Evolutionary conservation across 2,329 filamentous ascomycete genomes (phyloP).

Genomic region (Zalaria sp.): DNA sequence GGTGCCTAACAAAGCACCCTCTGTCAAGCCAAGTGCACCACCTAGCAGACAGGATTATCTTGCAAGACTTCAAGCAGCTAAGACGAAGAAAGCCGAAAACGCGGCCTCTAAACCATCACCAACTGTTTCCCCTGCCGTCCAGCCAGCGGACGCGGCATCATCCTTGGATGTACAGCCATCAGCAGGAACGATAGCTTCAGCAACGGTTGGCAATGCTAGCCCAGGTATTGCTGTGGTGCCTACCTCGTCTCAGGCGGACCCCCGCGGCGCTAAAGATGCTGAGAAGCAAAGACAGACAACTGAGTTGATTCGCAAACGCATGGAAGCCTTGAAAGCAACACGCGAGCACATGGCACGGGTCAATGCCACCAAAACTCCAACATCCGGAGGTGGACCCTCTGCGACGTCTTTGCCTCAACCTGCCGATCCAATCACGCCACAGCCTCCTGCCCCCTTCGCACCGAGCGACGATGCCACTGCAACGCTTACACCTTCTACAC

Average conservation of each 20-base stretch:
- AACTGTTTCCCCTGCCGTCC: not conserved
- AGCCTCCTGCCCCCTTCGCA: too few relatives aligned
- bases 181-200: too few relatives aligned
- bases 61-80: slow-evolving; percentile 60
- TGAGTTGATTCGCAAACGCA: slow-evolving; percentile 61
- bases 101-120: slow-evolving; percentile 2
- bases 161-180: too few relatives aligned
- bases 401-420: too few relatives aligned
- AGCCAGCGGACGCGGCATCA: too few relatives aligned
- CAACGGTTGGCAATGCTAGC: too few relatives aligned
- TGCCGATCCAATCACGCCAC: too few relatives aligned
- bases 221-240: not conserved
- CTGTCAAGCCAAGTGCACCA: slow-evolving; percentile 14
- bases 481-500: too few relatives aligned
- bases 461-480: too few relatives aligned
- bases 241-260: not conserved
- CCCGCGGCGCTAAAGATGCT: not conserved
- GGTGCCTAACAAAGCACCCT: slow-evolving; percentile 1
- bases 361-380: not conserved
- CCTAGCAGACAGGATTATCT: slow-evolving; percentile 63
- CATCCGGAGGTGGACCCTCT: not conserved
- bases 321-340: slow-evolving; percentile 51
- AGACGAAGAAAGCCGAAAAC: slow-evolving; percentile 39
- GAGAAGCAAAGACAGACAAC: slow-evolving; percentile 56
- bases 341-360: slow-evolving; percentile 4